phyloP scores from a whole-genome alignment of 352 stramenopile genomes.

The Globisporangium abappressorium region DNA sequence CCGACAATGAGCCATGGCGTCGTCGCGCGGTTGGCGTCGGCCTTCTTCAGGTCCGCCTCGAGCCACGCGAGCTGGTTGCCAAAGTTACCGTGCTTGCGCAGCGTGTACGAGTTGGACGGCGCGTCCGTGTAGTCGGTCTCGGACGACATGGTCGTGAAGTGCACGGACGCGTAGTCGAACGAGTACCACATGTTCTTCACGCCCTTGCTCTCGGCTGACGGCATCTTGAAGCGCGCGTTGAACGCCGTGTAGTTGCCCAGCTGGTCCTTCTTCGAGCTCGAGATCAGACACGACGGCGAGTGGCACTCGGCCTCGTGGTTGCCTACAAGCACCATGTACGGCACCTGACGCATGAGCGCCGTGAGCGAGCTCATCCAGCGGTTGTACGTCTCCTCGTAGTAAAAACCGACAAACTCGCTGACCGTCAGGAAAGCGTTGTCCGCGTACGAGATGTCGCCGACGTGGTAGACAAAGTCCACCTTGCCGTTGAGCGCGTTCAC shows the following conservation, averaged over 20 bases:
- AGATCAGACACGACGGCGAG: constrained; percentile 55
- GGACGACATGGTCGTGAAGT: constrained; percentile 79
- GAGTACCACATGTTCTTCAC: constrained; percentile 87
- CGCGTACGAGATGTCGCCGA: constrained; percentile 67
- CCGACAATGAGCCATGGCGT: constrained; percentile 51
- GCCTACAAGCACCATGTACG: constrained; percentile 83
- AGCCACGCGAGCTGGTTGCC: constrained; percentile 52
- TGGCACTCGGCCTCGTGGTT: constrained; percentile 91
- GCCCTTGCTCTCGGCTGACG: constrained; percentile 53
- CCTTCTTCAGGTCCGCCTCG: constrained; percentile 43
- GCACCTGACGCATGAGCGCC: constrained; percentile 43
- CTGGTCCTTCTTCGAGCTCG: constrained; percentile 40
- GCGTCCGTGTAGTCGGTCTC: constrained; percentile 63
- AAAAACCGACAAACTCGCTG: constrained; percentile 49
- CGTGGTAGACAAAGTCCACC: constrained; percentile 65
- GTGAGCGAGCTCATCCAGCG: constrained; percentile 73
- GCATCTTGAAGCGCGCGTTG: constrained; percentile 87
- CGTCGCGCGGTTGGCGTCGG: constrained; percentile 38
- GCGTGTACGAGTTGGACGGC: constrained; percentile 35
- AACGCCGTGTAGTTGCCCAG: constrained; percentile 84
- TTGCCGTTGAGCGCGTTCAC: constrained; percentile 20
- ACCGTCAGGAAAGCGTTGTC: constrained; percentile 27
- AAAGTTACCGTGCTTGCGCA: constrained; percentile 39
- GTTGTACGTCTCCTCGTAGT: constrained; percentile 88
- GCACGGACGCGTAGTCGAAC: constrained; percentile 80